phyloP scores from a whole-genome alignment of 2,329 filamentous ascomycete species.

The Neonectria coccinea region DNA sequence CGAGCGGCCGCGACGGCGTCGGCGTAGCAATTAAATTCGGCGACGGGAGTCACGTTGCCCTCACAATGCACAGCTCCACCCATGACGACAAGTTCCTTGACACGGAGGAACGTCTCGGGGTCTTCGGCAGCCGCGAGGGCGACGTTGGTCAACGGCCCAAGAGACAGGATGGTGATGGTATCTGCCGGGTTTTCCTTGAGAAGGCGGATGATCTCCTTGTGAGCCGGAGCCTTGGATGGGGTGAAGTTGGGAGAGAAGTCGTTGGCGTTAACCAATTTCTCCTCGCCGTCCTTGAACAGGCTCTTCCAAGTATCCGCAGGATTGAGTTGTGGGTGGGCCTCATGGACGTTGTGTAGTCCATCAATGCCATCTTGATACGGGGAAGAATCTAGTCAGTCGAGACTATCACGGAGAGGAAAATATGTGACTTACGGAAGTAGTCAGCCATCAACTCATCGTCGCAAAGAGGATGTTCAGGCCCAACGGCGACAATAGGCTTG shows the following conservation, averaged over 20 bases:
- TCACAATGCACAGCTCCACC: slow-evolving; percentile 83
- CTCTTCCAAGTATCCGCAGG: slow-evolving; percentile 80
- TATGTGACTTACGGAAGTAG: slow-evolving; percentile 80
- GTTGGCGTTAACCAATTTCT: slow-evolving; percentile 52
- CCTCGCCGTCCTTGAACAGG: slow-evolving; percentile 63
- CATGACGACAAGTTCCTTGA: slow-evolving; percentile 95
- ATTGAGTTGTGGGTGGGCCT: slow-evolving; percentile 78
- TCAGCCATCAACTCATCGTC: slow-evolving; percentile 84
- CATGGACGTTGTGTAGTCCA: slow-evolving; percentile 81
- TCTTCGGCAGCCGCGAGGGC: slow-evolving; percentile 90
- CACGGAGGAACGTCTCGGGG: slow-evolving; percentile 86
- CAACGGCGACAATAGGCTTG: slow-evolving; percentile 88
- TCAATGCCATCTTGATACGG: slow-evolving; percentile 74
- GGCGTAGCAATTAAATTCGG: slow-evolving; percentile 96
- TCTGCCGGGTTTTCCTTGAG: slow-evolving; percentile 83
- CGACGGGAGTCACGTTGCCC: slow-evolving; percentile 87
- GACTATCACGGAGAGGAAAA: neutral
- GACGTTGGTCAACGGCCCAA: slow-evolving; percentile 94
- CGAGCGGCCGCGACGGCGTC: slow-evolving; percentile 83
- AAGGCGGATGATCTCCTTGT: slow-evolving; percentile 90
- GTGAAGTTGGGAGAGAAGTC: slow-evolving; percentile 74
- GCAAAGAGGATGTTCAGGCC: slow-evolving; percentile 85
- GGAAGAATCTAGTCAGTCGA: slow-evolving; percentile 21
- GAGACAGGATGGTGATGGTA: slow-evolving; percentile 88
- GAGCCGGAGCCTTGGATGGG: slow-evolving; percentile 78